Base-by-base conservation (phyloP, 2,329 filamentous ascomycete species). In the Alternaria sp. region DNA sequence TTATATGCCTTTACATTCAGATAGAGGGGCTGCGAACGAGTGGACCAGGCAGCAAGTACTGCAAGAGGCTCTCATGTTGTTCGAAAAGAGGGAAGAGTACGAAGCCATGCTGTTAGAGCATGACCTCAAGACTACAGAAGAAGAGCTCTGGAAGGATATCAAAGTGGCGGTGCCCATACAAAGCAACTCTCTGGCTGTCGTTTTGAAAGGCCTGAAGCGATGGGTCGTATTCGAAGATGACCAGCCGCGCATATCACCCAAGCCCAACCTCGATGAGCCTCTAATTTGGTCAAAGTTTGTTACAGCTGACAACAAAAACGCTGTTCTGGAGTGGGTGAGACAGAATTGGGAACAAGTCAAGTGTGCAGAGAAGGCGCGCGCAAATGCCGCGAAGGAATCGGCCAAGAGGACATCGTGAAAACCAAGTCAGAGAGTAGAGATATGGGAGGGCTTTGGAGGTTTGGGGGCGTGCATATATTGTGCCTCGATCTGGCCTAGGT, bases 1-100 rank as follows among this genome's bases (percentile, higher is more conserved):
- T 5, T 93, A 87, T 63, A 76, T 90, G n/a, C 87, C 88, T 0
- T 70, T 69, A 3, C 85, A 85, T 59, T 79, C 82, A 1, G 76
- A 77, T 1, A 83, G 81, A 57, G 50, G 70, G 1, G 51, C 63
- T 22, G 34, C 22, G n/a, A 63, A 61, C 12, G 53, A 55, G 2
- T 69, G 67, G 60, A 73, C 67, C 5, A 68, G 88, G 22, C 77
- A 84, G 7, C 54, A 80, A 5, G 80, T 90, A 2, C 82, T 84
- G 0, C 68, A 82, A 0, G 82, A 87, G 51, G 88, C 86, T 0
- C 83, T 92, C 28, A 71, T 68, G 0, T 70, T 63, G 2, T 92
- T 91, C 63, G 75, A 75, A 25, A 77, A 83, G 4, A 73, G 76
- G 12, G 53, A 68, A 0, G 81, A 82, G 36, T 90, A 86, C 66